Conservation (phyloP, 2,329 filamentous ascomycete species). For the Exophiala calicioides region DNA sequence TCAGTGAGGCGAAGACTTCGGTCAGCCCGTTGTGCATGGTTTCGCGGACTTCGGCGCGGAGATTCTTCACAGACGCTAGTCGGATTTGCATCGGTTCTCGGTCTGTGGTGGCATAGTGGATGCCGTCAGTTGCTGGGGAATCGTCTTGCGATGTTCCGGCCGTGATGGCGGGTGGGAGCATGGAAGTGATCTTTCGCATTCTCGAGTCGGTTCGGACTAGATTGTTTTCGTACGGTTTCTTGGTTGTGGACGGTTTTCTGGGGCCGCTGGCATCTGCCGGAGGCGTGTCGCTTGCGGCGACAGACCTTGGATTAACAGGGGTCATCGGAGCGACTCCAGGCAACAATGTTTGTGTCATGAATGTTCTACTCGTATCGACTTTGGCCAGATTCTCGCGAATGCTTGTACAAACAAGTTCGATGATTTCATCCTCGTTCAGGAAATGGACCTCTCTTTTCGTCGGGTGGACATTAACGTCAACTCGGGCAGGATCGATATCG, state of each 20-base stretch:
- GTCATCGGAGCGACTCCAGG: slow-evolving; percentile 60
- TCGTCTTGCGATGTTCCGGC: slow-evolving; percentile 37
- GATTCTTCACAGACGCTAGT: slow-evolving; percentile 79
- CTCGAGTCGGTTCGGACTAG: slow-evolving; percentile 87
- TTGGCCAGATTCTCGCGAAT: slow-evolving; percentile 76
- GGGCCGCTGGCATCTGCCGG: slow-evolving; percentile 40
- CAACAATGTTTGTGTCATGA: slow-evolving; percentile 88
- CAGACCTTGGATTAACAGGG: slow-evolving; percentile 32
- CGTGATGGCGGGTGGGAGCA: slow-evolving; percentile 67
- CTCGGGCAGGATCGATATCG: slow-evolving; percentile 85
- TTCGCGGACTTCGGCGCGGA: slow-evolving; percentile 78
- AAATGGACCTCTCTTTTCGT: slow-evolving; percentile 98
- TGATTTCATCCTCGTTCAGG: slow-evolving; percentile 94
- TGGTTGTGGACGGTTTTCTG: slow-evolving; percentile 38
- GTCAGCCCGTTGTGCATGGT: slow-evolving; percentile 82
- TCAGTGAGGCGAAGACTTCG: slow-evolving; percentile 82
- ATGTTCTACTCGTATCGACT: slow-evolving; percentile 91
- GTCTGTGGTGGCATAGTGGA: slow-evolving; percentile 71
- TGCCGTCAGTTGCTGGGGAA: slow-evolving; percentile 46
- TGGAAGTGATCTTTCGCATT: slow-evolving; percentile 91
- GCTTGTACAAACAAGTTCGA: slow-evolving; percentile 78
- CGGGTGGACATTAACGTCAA: slow-evolving; percentile 97
- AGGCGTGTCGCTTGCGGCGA: slow-evolving; percentile 40
- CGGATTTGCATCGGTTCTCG: slow-evolving; percentile 70
- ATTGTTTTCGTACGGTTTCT: slow-evolving; percentile 76